Evolutionary conservation across 495 filamentous ascomycete genomes (phyloP).

Genomic region (Annulohypoxylon maeteangense): DNA sequence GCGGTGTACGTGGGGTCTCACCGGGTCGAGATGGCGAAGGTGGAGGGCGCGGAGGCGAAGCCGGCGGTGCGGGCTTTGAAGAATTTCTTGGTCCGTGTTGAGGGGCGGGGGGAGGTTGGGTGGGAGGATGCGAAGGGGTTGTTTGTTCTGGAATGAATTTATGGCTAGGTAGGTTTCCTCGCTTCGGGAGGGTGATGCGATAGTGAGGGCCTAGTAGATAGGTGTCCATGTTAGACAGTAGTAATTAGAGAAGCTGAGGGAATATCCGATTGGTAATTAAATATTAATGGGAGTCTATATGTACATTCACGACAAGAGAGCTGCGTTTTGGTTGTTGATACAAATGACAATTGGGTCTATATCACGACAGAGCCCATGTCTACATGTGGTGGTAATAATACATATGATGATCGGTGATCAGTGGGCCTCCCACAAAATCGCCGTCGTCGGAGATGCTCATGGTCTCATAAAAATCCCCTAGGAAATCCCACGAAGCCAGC

Average conservation of each 20-base stretch:
- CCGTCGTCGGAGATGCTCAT: conserved; percentile 23
- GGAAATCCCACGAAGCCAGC: conserved; percentile 17
- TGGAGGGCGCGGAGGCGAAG: conserved; percentile 47
- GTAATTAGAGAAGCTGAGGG: too few species aligned
- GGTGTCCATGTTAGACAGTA: too few species aligned
- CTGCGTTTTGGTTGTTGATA: conserved; percentile 13
- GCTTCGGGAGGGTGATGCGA: not conserved
- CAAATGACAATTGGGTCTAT: conserved; percentile 33
- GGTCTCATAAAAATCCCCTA: conserved; percentile 15
- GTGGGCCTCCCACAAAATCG: conserved; percentile 13
- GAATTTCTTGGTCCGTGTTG: conserved; percentile 21
- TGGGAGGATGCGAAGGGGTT: not conserved
- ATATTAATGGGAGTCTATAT: not conserved
- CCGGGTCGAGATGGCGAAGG: conserved; percentile 46
- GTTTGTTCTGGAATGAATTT: not conserved
- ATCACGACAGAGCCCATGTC: conserved; percentile 24
- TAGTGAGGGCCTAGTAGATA: too few species aligned
- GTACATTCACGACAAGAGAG: conserved; percentile 15
- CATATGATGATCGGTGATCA: conserved; percentile 21
- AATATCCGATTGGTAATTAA: not conserved
- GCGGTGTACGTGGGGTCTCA: conserved; percentile 33
- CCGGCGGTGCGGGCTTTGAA: conserved; percentile 34
- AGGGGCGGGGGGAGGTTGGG: not conserved
- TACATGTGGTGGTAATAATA: conserved; percentile 30
- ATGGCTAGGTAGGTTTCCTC: too few species aligned